Conservation (phyloP, 352 stramenopile genomes). For the Aphanomyces stellatus region DNA sequence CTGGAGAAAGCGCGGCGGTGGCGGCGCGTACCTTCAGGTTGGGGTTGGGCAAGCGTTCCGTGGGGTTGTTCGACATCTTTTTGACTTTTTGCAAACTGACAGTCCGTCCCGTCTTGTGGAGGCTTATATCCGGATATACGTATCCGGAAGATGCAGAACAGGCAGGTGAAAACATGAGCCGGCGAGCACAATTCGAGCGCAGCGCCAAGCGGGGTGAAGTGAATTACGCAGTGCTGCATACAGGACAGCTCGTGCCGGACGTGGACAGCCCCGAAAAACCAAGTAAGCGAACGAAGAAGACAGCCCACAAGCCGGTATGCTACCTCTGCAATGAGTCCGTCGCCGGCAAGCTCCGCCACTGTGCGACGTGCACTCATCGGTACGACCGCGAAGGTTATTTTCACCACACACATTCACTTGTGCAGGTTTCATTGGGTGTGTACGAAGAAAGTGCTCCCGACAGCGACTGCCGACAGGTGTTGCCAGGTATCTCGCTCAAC, state of each 20-base stretch:
- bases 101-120: too few species aligned
- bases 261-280: not conserved
- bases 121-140: too few species aligned
- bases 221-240: constrained; percentile 17
- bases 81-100: too few species aligned
- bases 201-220: constrained; percentile 2
- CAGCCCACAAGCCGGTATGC: not conserved
- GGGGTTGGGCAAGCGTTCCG: constrained; percentile 7
- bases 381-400: not conserved
- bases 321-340: not conserved
- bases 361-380: not conserved
- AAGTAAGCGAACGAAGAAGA: constrained; percentile 7
- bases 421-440: constrained; percentile 11
- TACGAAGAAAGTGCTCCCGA: not conserved
- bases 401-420: not conserved
- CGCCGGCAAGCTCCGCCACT: not conserved
- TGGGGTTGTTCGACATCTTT: constrained; percentile 8
- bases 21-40: constrained; percentile 16
- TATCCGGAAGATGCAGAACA: too few species aligned
- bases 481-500: not conserved
- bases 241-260: constrained; percentile 15
- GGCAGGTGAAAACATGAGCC: not conserved
- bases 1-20: not conserved
- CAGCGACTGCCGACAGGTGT: not conserved
- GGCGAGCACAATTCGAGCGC: not conserved